Evolutionary conservation across 2,329 filamentous ascomycete species (phyloP), one percentile per base, ranked within the genome.

Genomic region (Chaetomium sp.): DNA sequence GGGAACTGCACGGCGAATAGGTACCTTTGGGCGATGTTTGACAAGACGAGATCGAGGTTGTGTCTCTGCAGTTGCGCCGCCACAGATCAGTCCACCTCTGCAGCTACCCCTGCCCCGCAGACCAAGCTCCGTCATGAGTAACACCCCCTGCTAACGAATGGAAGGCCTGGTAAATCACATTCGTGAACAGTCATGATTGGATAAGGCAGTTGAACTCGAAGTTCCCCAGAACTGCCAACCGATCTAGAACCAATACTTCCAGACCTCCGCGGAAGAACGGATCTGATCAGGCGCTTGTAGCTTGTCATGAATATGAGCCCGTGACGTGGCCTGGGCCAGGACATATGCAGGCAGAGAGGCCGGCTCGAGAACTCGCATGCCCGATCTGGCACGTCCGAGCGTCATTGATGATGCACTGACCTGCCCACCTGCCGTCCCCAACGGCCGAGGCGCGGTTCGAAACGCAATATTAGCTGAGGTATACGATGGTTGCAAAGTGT

Each of bases 201-300:
- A 45, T n/a, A 50, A 42, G 6, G 6, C 35, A 19, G n/a, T 23
- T 21, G 2, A 8, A 16, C 33, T 21, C 10, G 23, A 25, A 38
- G 57, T 45, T 45, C 57, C 57, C 47, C 6, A 31, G 19, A 42
- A 21, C 57, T 27, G 42, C 4, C 13, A 50, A 16, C n/a, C 57
- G 25, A 60, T 47, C n/a, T 9, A 12, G 21, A 47, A 47, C 7
- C 21, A 21, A 47, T 12, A 38, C n/a, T 7, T 27, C 29, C 29
- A 33, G 21, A 61, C 33, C 35, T 62, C 59, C 59, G 60, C 60
- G 60, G 58, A 60, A 27, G 51, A n/a, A 29, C 21, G 38, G 51
- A 42, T 42, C 38, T 42, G 38, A 16, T 27, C 21, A 21, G n/a
- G 59, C 6, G 23, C 4, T 49, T 42, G 12, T 19, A 31, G 9